Percentiles rank a stretch among this genome's conserved stretches.
These are phyloP conservation scores for Wallemia hederae DNA, from an alignment of 1,284 basidiomycete species.

Conservation along the genomic window DNA sequence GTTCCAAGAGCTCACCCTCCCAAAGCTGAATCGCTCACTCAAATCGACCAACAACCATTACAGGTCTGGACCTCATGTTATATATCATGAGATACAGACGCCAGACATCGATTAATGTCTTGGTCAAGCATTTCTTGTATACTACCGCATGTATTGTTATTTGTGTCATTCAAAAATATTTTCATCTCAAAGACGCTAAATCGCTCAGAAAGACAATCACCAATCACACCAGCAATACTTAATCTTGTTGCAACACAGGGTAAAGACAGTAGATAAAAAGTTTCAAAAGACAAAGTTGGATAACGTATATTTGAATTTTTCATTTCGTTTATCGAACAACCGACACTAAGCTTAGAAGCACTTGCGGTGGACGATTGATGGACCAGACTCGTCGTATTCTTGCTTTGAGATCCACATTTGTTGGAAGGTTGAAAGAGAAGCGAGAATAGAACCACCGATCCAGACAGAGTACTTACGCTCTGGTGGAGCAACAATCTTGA, in stretches of 20 bases:
- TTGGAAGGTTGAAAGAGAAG: conserved; percentile 89
- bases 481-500: conserved; percentile 65
- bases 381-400: conserved; percentile 65
- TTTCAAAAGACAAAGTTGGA: not conserved
- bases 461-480: conserved; percentile 89
- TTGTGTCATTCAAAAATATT: not conserved
- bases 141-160: not conserved
- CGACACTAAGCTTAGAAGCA: conserved; percentile 11
- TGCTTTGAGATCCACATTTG: conserved; percentile 76
- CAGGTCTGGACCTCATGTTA: not conserved
- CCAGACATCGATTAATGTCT: not conserved
- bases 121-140: not conserved
- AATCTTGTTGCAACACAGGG: not conserved
- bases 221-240: not conserved
- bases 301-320: not conserved
- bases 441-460: conserved; percentile 95
- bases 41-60: not conserved
- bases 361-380: conserved; percentile 26
- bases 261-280: not conserved
- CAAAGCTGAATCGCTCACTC: not conserved
- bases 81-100: not conserved
- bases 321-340: not conserved
- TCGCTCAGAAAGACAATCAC: no score
- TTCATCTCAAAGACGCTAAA: not conserved
- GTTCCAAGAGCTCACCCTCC: not conserved